These are phyloP conservation scores for Yarrowia yakushimensis DNA, from an alignment of 805 yeast species.

Conservation along the genomic window DNA sequence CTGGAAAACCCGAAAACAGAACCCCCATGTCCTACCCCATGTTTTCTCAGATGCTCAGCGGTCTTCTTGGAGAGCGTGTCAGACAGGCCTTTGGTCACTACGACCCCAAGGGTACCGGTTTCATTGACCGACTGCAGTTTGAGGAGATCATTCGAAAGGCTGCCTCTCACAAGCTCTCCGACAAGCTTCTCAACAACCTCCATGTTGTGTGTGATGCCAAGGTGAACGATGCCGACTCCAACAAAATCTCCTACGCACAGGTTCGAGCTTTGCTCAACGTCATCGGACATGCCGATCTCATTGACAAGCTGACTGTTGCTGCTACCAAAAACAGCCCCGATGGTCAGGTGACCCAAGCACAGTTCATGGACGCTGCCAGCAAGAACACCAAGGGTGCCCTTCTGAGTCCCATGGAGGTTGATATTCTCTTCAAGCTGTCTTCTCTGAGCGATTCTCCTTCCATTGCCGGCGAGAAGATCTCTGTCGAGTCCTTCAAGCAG, in stretches of 20 bases:
- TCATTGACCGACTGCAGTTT: constrained; percentile 42
- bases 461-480: constrained; percentile 35
- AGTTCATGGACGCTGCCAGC: constrained; percentile 43
- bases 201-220: constrained; percentile 40
- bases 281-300: constrained; percentile 42
- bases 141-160: constrained; percentile 40
- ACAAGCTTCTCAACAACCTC: constrained; percentile 39
- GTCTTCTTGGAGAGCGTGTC: constrained; percentile 47
- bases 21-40: constrained; percentile 42
- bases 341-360: constrained; percentile 40
- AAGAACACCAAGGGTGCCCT: constrained; percentile 41
- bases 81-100: constrained; percentile 44
- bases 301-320: constrained; percentile 39
- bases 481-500: constrained; percentile 39
- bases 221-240: constrained; percentile 30
- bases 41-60: constrained; percentile 46
- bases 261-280: constrained; percentile 46
- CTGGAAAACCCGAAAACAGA: constrained; percentile 40
- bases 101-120: constrained; percentile 41
- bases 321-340: constrained; percentile 38
- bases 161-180: constrained; percentile 44
- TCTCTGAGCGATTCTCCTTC: constrained; percentile 33
- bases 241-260: constrained; percentile 42
- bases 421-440: constrained; percentile 44
- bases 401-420: constrained; percentile 45